Base-by-base conservation (phyloP, 78 protist genomes). In the Polysphondylium violaceum region DNA sequence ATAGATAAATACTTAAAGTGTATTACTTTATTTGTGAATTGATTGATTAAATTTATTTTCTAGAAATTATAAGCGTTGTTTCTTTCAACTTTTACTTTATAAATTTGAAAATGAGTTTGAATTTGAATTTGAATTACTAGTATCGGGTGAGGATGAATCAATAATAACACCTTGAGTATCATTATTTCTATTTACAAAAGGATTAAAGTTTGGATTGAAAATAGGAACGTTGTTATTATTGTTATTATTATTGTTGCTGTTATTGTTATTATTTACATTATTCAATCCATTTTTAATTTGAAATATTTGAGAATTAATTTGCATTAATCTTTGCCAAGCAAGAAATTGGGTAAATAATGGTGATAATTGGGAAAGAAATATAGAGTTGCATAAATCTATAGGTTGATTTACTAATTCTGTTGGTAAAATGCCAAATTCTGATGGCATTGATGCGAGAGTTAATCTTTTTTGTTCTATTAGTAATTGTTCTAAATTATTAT, bases 371-470 rank as follows among this genome's bases (percentile, higher is more conserved):
- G 89, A 81, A 23, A 81, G 27, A 23, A 81, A 68, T 1, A 81
- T 53, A 25, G 89, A 65, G 41, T 81, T 81, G 4, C 65, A 50
- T 11, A 61, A 67, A 56, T 81, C 89, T 0, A 81, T 69, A 27
- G 89, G 89, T 21, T 81, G 61, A 25, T 38, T 60, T 33, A 73
- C 9, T 43, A 68, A 36, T 21, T 81, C 78, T 0, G 44, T 81
- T 50, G 89, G 89, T 29, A 55, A 31, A 23, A 81, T 36, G 12
- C 89, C 89, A 68, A 81, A 81, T 69, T 81, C 89, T 3, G 89
- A 81, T 55, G 89, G 89, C 71, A 63, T 63, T 17, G 44, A 14
- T 1, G 71, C 71, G 19, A 63, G 50, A 0, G 71, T 35, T 33
- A 81, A 23, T 68, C 75, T 65, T 58, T 77, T 81, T 43, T 81